These are phyloP conservation scores for Leucocoprinus gongylophorus DNA, from an alignment of 1,284 basidiomycete genomes.

Conservation along the genomic window DNA sequence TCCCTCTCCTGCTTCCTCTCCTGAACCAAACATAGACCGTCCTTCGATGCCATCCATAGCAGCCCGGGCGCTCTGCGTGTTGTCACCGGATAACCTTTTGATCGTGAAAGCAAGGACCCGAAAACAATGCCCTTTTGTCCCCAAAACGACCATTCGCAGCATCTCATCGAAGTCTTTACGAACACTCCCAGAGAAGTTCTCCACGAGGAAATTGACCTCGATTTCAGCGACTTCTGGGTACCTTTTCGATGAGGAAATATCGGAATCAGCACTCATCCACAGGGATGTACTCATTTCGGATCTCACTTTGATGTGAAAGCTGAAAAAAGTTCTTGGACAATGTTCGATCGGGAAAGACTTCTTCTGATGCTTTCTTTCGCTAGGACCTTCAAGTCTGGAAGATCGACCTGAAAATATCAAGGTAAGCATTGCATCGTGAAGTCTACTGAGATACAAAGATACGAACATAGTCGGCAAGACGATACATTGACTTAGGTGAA, in stretches of 20 bases:
- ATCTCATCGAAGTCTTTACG: background rate
- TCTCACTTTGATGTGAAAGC: slow-evolving; percentile 6
- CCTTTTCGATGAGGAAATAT: background rate
- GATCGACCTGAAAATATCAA: background rate
- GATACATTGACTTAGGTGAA: background rate
- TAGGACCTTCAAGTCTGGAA: background rate
- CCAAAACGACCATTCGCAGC: background rate
- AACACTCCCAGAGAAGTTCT: background rate
- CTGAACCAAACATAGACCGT: too few relatives aligned
- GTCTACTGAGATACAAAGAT: background rate
- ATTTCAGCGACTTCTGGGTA: slow-evolving; percentile 1
- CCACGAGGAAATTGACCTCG: background rate
- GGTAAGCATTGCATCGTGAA: background rate
- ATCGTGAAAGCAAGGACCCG: background rate
- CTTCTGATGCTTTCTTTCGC: slow-evolving; percentile 2
- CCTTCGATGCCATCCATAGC: background rate
- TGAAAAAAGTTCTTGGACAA: slow-evolving; percentile 6
- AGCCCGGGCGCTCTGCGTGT: background rate
- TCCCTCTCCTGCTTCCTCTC: too few relatives aligned
- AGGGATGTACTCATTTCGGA: too few relatives aligned
- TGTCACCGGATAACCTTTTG: background rate
- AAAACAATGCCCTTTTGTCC: background rate
- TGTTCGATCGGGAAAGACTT: background rate
- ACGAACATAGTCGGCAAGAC: background rate
- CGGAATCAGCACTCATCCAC: too few relatives aligned